Percentiles rank a stretch among this genome's conserved stretches.
Conservation (phyloP, 2,329 filamentous ascomycete genomes). For the Nigrospora osmanthi region DNA sequence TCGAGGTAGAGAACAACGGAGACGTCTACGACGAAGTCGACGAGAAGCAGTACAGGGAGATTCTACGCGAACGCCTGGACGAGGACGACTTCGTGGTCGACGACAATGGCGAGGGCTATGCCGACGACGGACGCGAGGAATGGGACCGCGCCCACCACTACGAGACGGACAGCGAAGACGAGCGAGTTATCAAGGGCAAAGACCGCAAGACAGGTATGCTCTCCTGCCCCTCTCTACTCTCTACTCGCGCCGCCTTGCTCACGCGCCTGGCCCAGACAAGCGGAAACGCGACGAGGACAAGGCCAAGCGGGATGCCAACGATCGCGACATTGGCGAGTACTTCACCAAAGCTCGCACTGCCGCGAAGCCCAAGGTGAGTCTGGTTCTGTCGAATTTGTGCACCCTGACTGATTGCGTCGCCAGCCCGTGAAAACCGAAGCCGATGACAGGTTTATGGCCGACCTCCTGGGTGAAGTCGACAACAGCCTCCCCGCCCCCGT, state of each 20-base stretch:
- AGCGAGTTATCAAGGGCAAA: constrained; percentile 37
- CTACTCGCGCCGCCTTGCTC: background rate
- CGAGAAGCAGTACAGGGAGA: constrained; percentile 94
- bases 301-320: constrained; percentile 76
- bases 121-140: constrained; percentile 91
- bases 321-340: constrained; percentile 89
- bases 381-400: background rate
- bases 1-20: constrained; percentile 77
- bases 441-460: constrained; percentile 80
- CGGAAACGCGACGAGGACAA: constrained; percentile 82
- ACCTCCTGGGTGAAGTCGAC: constrained; percentile 82
- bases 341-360: constrained; percentile 70
- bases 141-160: constrained; percentile 67
- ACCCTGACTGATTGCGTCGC: background rate
- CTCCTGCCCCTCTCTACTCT: background rate
- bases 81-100: constrained; percentile 98
- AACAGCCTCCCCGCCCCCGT: constrained; percentile 54
- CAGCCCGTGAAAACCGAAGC: constrained; percentile 74
- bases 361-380: constrained; percentile 69
- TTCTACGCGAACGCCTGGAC: constrained; percentile 81
- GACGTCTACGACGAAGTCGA: constrained; percentile 94
- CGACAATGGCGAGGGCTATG: constrained; percentile 95
- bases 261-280: constrained; percentile 51
- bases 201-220: constrained; percentile 40
- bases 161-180: constrained; percentile 70